Evolutionary conservation across 805 yeast genomes (phyloP), one percentile per base, ranked within the genome.

Genomic region (Ogataea methylovora): DNA sequence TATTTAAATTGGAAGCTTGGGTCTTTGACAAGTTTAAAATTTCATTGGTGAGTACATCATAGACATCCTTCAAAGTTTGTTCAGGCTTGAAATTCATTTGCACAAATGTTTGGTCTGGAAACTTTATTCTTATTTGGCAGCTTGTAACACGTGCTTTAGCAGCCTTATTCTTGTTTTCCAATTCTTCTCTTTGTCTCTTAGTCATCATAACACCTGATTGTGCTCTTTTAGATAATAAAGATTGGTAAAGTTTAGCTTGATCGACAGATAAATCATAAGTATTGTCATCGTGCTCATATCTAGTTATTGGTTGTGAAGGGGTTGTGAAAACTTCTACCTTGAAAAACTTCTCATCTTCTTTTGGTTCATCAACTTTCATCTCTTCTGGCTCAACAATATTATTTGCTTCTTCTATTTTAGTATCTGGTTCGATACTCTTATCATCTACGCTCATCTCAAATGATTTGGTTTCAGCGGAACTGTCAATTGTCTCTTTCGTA

Each of bases 21-120:
- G 52, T 51, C 6, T 46, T 41, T 32, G 57, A 49, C 7, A 67
- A 47, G 8, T 47, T 51, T 16, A 51, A 48, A 5, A 67, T 55
- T 11, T 49, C 38, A 7, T 35, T 27, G 4, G 44, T 35, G 16
- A 59, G 29, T 7, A 49, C 26, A 4, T 41, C 32, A 24, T 48
- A 46, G 32, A 36, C 53, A 40, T 35, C 58, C 30, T 28, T 43
- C 24, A 36, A 34, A 2, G 71, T 65, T 32, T 74, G 74, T 1
- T 46, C 44, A 6, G 74, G 64, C 9, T 49, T 47, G 42, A 79
- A 69, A n/a, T 57, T 62, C 13, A 73, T 59, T 42, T 79, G 77
- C 2, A 79, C 48, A 16, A 59, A 60, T 3, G 67, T 61, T 35
- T 67, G 64, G 50, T 79, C 83, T 1, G 84, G 84, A 38, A 80